phyloP scores from a whole-genome alignment of 1,284 basidiomycete genomes.

The Singerocomus inundabilis region DNA sequence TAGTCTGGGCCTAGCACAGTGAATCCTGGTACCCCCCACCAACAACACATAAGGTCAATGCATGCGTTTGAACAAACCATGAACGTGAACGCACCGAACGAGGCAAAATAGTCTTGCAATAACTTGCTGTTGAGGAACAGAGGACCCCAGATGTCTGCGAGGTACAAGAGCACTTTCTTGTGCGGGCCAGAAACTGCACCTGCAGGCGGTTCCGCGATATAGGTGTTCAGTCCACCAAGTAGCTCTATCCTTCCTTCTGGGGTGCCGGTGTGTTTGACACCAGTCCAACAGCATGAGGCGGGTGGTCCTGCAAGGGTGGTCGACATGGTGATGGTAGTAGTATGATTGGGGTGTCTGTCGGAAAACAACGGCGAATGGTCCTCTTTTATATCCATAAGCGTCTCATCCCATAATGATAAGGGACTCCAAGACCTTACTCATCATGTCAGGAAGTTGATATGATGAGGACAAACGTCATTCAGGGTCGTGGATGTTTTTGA shows the following conservation, averaged over 20 bases:
- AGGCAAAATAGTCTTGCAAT: slow-evolving; percentile 52
- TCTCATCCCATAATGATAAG: too few species aligned
- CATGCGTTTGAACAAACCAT: background rate
- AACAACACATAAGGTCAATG: background rate
- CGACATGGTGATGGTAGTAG: slow-evolving; percentile 19
- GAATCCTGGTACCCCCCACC: slow-evolving; percentile 12
- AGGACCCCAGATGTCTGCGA: slow-evolving; percentile 48
- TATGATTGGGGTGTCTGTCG: background rate
- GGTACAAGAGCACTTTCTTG: slow-evolving; percentile 47
- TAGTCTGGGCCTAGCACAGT: slow-evolving; percentile 29
- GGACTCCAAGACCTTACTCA: too few species aligned
- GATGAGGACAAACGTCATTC: too few species aligned
- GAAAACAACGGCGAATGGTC: too few species aligned
- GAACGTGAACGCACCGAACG: slow-evolving; percentile 36
- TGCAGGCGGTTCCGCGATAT: slow-evolving; percentile 43
- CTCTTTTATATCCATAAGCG: background rate
- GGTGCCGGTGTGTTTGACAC: slow-evolving; percentile 47
- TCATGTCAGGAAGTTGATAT: too few species aligned
- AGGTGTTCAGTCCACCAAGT: slow-evolving; percentile 49
- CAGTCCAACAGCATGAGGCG: slow-evolving; percentile 44
- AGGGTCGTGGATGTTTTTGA: too few species aligned
- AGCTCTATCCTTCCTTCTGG: slow-evolving; percentile 41
- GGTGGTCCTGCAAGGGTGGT: slow-evolving; percentile 42
- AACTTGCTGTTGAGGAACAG: slow-evolving; percentile 48
- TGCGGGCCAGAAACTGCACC: slow-evolving; percentile 4